Conservation (phyloP, 495 filamentous ascomycete species). For the Aspergillus conjunctus region DNA sequence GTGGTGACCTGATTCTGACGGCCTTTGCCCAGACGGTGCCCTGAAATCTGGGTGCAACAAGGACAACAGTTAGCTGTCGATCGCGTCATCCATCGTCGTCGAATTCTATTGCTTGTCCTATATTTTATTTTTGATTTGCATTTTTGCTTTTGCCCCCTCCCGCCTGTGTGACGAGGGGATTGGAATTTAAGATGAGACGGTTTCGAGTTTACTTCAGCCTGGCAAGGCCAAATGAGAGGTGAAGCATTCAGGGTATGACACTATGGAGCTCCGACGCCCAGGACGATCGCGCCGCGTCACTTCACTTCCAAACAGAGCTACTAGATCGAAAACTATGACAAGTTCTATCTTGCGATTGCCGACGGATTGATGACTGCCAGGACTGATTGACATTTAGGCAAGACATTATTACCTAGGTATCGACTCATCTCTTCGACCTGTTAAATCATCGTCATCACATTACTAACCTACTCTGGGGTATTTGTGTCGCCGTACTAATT, state of each 20-base stretch:
- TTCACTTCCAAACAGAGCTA: background rate
- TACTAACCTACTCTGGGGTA: too few species aligned
- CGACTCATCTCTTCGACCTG: too few species aligned
- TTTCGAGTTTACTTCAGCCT: background rate
- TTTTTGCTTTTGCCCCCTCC: background rate
- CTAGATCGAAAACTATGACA: background rate
- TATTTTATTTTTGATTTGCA: background rate
- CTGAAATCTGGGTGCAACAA: conserved; percentile 11
- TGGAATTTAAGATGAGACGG: background rate
- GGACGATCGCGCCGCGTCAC: too few species aligned
- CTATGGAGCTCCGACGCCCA: too few species aligned
- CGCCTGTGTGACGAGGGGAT: background rate
- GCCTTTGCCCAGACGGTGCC: background rate
- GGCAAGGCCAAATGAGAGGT: background rate
- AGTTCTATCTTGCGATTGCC: too few species aligned
- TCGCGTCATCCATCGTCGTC: conserved; percentile 16
- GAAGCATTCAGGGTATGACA: background rate
- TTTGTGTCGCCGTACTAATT: too few species aligned
- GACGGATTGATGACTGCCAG: too few species aligned
- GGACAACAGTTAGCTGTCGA: conserved; percentile 13
- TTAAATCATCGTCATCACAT: too few species aligned
- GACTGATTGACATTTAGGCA: too few species aligned
- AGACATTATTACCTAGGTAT: too few species aligned
- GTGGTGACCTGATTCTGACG: background rate
- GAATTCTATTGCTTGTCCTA: background rate